Evolutionary conservation across 148 eudicot species (phyloP), one percentile per base, ranked within the genome.

Genomic region (Tetragonia tetragonoides): DNA sequence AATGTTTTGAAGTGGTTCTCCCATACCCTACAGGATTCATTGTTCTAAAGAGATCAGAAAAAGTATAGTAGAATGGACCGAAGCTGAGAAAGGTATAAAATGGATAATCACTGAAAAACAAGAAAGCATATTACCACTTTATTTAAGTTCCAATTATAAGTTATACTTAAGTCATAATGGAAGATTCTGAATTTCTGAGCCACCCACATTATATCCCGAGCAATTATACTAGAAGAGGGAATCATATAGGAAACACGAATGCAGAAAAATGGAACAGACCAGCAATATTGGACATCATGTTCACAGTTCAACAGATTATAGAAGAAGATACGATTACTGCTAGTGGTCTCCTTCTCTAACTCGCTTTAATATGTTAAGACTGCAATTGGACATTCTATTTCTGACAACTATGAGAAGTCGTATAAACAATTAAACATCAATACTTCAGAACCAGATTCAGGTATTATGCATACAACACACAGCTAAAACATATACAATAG

Each of bases 1-100:
- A 72, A 91, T 70, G 84, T 95, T 95, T 77, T 95, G 99, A 85
- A 95, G 90, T 56, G 99, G 99, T 84, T 95, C 99, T 74, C 99
- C 99, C 99, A 95, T 95, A 23, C 99, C 99, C 99, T 95, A 77
- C 77, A 86, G 40, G 8, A 76, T 53, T 78, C 75, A 84, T 23
- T 72, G 68, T 28, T 37, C 6, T 37, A 12, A 12, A 39, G 24
- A 51, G 71, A 47, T 68, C 63, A 69, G 68, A 34, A 71, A 68
- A 20, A n/a, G 38, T 12, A 56, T 20, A 23, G 41, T 42, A 24
- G 24, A 81, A 46, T 23, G 53, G n/a, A 39, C 24, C 17, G 7
- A 60, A 37, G 61, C 23, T 53, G 40, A 42, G 49, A 46, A 42
- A 57, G 20, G 68, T 3, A 21, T 12, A 42, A 11, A 34, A 72